phyloP scores from a whole-genome alignment of 1,139 yeast genomes.

The Diutina pseudorugosa region DNA sequence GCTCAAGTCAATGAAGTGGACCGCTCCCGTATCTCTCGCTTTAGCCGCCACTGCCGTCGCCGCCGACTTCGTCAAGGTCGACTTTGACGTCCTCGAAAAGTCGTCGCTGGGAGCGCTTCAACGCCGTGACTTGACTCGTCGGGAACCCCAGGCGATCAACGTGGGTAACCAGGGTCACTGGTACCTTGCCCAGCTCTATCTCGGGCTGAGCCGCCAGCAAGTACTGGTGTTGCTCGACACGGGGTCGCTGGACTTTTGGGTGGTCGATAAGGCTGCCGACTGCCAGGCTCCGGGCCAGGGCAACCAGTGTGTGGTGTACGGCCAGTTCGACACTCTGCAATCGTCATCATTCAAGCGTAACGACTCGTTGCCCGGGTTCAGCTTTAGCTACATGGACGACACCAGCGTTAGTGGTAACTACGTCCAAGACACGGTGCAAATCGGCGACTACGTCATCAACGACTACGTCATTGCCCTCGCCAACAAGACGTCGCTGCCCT shows the following conservation, averaged over 20 bases:
- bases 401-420: background rate
- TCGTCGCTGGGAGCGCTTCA: background rate
- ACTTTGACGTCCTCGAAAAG: background rate
- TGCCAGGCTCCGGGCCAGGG: background rate
- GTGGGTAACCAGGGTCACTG: background rate
- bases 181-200: background rate
- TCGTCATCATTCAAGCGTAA: background rate
- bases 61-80: conserved; percentile 1
- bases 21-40: background rate
- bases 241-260: conserved; percentile 4
- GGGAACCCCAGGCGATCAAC: background rate
- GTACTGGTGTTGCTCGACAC: conserved; percentile 4
- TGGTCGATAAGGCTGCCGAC: background rate
- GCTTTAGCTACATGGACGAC: background rate
- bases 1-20: background rate
- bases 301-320: conserved; percentile 1
- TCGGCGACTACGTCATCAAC: background rate
- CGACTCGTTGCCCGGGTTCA: background rate
- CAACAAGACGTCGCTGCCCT: conserved; percentile 35
- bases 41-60: background rate
- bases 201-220: background rate
- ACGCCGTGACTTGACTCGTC: background rate
- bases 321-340: conserved; percentile 5
- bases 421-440: background rate
- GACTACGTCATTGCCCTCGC: conserved; percentile 38